These are phyloP conservation scores for Cadophora sp. DNA, from an alignment of 2,329 filamentous ascomycete genomes.

Conservation along the genomic window DNA sequence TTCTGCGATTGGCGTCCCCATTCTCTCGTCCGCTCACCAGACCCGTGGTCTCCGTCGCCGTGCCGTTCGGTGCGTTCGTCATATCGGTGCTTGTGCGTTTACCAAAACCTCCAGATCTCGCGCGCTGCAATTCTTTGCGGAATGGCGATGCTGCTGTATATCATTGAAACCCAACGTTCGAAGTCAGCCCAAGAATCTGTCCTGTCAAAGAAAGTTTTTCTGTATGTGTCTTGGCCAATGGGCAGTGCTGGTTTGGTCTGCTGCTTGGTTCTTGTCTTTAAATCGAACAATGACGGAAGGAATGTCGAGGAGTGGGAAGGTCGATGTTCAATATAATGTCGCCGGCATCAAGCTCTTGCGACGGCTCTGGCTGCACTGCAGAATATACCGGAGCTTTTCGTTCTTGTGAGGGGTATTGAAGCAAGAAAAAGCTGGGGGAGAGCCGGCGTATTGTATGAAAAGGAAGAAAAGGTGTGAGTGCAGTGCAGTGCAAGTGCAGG, in stretches of 20 bases:
- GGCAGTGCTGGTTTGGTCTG: constrained; percentile 25
- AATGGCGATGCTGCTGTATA: constrained; percentile 34
- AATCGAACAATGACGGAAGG: constrained; percentile 17
- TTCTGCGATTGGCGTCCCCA: constrained; percentile 25
- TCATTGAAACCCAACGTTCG: constrained; percentile 26
- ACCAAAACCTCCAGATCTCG: constrained; percentile 22
- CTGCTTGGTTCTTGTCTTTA: neutral
- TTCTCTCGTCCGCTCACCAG: constrained; percentile 36
- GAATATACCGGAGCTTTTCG: neutral
- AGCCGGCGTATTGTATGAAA: constrained; percentile 11
- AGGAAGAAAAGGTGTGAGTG: neutral
- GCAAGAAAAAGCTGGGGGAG: constrained; percentile 3
- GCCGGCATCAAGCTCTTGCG: constrained; percentile 26
- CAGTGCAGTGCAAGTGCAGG: constrained; percentile 1
- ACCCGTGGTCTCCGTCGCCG: constrained; percentile 37
- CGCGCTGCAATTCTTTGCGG: constrained; percentile 35
- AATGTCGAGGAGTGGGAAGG: neutral
- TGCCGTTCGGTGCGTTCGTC: constrained; percentile 32
- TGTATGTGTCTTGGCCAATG: constrained; percentile 30
- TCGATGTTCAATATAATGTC: constrained; percentile 19
- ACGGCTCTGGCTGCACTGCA: constrained; percentile 19
- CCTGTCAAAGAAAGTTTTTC: constrained; percentile 27
- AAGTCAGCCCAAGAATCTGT: constrained; percentile 31
- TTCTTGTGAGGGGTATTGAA: constrained; percentile 4
- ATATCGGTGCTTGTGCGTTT: constrained; percentile 20